phyloP scores from a whole-genome alignment of 2,329 filamentous ascomycete genomes.

The Monosporascus sp. region DNA sequence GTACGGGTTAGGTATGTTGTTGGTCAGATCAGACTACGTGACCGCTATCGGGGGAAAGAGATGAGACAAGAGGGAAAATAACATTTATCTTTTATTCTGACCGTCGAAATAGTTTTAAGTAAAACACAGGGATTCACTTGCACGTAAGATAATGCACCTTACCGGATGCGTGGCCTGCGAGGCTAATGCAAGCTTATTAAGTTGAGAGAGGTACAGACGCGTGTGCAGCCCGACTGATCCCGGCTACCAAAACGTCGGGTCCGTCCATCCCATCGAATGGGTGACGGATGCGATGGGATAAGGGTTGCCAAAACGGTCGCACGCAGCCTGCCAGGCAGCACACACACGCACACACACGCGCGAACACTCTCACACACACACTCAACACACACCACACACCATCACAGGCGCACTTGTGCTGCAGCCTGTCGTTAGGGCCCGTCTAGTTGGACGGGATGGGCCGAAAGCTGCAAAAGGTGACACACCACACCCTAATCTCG shows the following conservation, averaged over 20 bases:
- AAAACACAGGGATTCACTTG: not conserved
- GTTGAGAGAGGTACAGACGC: not conserved
- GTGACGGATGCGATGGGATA: too few relatives aligned
- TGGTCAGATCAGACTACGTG: not conserved
- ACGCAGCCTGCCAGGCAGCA: too few relatives aligned
- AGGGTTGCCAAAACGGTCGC: too few relatives aligned
- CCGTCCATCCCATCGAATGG: not conserved
- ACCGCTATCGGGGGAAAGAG: not conserved
- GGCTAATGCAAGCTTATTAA: not conserved
- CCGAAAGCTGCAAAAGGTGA: too few relatives aligned
- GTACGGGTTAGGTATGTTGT: not conserved
- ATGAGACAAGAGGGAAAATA: not conserved
- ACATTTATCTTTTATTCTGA: not conserved
- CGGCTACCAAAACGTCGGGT: not conserved
- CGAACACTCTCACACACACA: too few relatives aligned
- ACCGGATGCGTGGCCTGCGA: not conserved
- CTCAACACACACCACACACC: too few relatives aligned
- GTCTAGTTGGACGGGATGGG: too few relatives aligned
- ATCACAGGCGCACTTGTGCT: too few relatives aligned
- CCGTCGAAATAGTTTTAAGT: not conserved
- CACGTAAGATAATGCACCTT: not conserved
- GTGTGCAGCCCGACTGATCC: not conserved
- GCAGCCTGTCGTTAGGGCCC: too few relatives aligned
- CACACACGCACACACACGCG: too few relatives aligned
- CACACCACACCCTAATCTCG: too few relatives aligned